Evolutionary conservation across 139 green algal genomes (phyloP).

Genomic region (Picochlorum sp.): DNA sequence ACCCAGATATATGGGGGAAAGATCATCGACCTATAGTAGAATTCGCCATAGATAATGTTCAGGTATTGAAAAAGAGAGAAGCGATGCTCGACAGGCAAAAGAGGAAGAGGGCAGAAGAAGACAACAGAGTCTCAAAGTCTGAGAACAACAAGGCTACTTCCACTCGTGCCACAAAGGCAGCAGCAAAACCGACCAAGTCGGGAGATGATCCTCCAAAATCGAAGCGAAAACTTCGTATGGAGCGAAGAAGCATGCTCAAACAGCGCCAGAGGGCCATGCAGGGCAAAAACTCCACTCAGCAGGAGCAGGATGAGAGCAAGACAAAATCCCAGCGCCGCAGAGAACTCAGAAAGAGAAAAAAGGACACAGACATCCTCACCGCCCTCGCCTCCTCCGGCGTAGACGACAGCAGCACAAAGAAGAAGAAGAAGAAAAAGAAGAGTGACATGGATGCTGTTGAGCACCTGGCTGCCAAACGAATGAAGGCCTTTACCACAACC

Average conservation of each 20-base stretch:
- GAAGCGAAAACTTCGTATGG: constrained; percentile 26
- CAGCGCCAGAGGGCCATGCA: constrained; percentile 17
- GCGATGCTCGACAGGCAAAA: constrained; percentile 10
- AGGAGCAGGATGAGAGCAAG: constrained; percentile 5
- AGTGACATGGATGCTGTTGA: too few relatives aligned
- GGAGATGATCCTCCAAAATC: constrained; percentile 12
- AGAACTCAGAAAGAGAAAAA: constrained; percentile 18
- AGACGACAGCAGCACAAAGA: too few relatives aligned
- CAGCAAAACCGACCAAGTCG: neutral
- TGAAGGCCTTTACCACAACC: neutral
- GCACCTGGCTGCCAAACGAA: too few relatives aligned
- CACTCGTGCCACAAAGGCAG: neutral
- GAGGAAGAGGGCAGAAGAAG: constrained; percentile 8
- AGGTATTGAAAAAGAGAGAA: constrained; percentile 38
- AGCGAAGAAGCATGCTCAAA: constrained; percentile 18
- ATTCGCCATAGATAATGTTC: constrained; percentile 82
- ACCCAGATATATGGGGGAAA: constrained; percentile 43
- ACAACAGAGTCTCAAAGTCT: neutral
- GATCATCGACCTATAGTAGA: constrained; percentile 74
- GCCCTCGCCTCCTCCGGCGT: too few relatives aligned
- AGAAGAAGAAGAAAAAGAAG: too few relatives aligned
- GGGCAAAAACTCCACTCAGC: neutral
- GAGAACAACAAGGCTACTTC: too few relatives aligned
- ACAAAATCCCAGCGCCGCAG: constrained; percentile 15
- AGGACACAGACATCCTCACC: neutral